A percentile compares a stretch with the other conserved stretches of the same genome.
Evolutionary conservation across 2,329 filamentous ascomycete genomes (phyloP).

Genomic region (Phialocephala subalpina): DNA sequence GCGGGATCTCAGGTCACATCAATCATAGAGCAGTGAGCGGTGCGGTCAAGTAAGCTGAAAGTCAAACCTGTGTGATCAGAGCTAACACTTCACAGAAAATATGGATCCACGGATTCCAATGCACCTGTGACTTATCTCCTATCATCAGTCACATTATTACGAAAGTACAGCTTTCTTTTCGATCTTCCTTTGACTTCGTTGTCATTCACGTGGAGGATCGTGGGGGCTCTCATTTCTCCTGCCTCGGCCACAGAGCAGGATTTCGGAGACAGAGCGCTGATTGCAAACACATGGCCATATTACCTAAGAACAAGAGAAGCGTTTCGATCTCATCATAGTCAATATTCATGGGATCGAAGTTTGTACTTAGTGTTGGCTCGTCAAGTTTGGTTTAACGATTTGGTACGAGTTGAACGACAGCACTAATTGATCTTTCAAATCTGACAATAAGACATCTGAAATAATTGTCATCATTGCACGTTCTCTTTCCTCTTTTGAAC

Average conservation of each 20-base stretch:
- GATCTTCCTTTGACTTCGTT: constrained; percentile 49
- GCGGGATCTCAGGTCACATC: constrained; percentile 50
- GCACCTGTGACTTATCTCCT: constrained; percentile 48
- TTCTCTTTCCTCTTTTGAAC: too few relatives aligned
- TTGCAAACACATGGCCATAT: constrained; percentile 48
- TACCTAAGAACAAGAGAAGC: constrained; percentile 48
- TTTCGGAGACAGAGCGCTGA: constrained; percentile 38
- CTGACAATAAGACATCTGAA: background rate
- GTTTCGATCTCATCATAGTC: constrained; percentile 48
- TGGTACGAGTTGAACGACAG: constrained; percentile 18
- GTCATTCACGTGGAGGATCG: constrained; percentile 42
- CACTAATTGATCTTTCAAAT: background rate
- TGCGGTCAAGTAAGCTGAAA: constrained; percentile 46
- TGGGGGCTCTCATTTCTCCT: constrained; percentile 32
- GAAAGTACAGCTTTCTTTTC: constrained; percentile 49
- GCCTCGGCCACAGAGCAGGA: constrained; percentile 17
- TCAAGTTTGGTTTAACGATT: constrained; percentile 51
- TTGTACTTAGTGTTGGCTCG: constrained; percentile 50
- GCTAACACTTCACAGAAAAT: constrained; percentile 35
- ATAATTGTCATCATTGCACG: background rate
- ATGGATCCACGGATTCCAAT: constrained; percentile 40
- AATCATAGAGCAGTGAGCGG: constrained; percentile 51
- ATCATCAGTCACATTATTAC: constrained; percentile 45
- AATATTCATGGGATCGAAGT: constrained; percentile 51
- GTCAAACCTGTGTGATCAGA: background rate